Percentiles rank a stretch among this genome's conserved stretches.
phyloP scores from a whole-genome alignment of 257 asterid species.

The Capsicum rhomboideum region DNA sequence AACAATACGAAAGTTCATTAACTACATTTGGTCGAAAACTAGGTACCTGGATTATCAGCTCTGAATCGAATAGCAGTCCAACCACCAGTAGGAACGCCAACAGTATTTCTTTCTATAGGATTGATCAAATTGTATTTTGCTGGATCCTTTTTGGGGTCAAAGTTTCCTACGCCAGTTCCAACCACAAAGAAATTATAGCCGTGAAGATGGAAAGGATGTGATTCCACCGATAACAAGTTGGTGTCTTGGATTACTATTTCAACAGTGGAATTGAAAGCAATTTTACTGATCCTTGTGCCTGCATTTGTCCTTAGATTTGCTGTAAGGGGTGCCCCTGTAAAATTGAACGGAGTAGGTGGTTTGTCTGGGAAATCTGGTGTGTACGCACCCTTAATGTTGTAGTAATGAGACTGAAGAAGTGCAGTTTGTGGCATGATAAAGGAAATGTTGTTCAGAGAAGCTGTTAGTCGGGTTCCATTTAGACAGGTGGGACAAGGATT shows the following conservation, averaged over 20 bases:
- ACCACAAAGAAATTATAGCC: constrained; percentile 45
- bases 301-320: constrained; percentile 29
- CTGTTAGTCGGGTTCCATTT: constrained; percentile 33
- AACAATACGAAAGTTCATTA: background rate
- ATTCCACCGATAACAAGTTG: constrained; percentile 33
- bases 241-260: constrained; percentile 44
- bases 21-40: background rate
- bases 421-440: constrained; percentile 41
- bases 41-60: constrained; percentile 52
- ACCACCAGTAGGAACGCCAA: constrained; percentile 51
- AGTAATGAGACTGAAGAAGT: constrained; percentile 42
- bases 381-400: constrained; percentile 23
- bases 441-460: constrained; percentile 44
- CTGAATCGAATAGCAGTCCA: constrained; percentile 48
- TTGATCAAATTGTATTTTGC: constrained; percentile 36
- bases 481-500: constrained; percentile 34
- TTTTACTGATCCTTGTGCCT: constrained; percentile 34
- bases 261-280: constrained; percentile 35
- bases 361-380: constrained; percentile 33
- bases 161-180: constrained; percentile 40
- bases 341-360: constrained; percentile 36
- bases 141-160: constrained; percentile 31
- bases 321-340: constrained; percentile 37
- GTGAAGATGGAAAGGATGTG: constrained; percentile 53
- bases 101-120: constrained; percentile 48